phyloP scores from a whole-genome alignment of 768 basidiomycete species.

The Leccinum boreale region DNA sequence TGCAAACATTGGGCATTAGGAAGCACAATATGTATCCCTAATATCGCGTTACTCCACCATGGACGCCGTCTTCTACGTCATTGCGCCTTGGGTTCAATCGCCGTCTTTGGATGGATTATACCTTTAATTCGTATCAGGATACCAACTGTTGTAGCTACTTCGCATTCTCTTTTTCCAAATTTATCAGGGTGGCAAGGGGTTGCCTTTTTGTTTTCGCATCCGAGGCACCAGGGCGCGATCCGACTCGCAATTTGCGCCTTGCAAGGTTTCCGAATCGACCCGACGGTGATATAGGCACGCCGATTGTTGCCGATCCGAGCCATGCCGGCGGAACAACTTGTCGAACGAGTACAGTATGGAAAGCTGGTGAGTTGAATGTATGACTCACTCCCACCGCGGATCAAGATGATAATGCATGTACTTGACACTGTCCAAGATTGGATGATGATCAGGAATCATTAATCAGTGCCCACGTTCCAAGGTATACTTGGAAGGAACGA shows the following conservation, averaged over 20 bases:
- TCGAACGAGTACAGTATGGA: not conserved
- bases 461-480: not conserved
- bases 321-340: not conserved
- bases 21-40: conserved; percentile 20
- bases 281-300: not conserved
- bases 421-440: not conserved
- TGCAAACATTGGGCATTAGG: conserved; percentile 6
- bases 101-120: conserved; percentile 10
- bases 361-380: not conserved
- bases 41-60: conserved; percentile 13
- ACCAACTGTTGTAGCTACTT: conserved; percentile 13
- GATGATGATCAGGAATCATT: not conserved
- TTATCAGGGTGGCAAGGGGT: conserved; percentile 17
- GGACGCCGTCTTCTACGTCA: conserved; percentile 5
- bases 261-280: not conserved
- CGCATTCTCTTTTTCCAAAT: not conserved
- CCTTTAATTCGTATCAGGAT: conserved; percentile 13
- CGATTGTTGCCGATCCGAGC: not conserved
- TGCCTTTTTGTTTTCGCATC: conserved; percentile 3
- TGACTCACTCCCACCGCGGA: not conserved
- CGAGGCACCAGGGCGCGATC: not conserved
- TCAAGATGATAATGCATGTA: not conserved
- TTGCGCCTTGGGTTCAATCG: not conserved
- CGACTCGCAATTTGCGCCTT: not conserved
- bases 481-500: no score